Evolutionary conservation across 2,329 filamentous ascomycete genomes (phyloP), one percentile per base, ranked within the genome.

Genomic region (Knufia fluminis): DNA sequence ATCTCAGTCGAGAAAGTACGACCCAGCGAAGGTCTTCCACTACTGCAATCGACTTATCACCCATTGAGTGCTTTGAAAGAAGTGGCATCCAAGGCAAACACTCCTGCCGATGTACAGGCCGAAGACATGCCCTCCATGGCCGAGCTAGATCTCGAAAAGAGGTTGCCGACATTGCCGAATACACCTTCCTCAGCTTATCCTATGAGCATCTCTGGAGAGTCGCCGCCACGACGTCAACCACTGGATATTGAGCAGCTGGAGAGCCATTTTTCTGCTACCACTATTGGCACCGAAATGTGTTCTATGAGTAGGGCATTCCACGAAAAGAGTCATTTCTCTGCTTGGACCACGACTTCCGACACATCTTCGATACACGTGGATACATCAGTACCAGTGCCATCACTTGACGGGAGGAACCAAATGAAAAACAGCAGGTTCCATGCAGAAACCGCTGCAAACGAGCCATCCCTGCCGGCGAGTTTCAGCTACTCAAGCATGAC

Each of bases 131-230:
- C 53, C 12, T 64, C 62, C 1, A 61, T 59, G 24, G 62, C 58
- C 3, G 58, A 61, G 7, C 49, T 61, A 1, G 58, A 63, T 48
- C 53, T 61, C 16, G 54, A 54, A 39, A 72, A 72, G 52, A 59
- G 69, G 35, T 61, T 72, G 19, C 70, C 70, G 4, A 70, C 69
- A 6, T 60, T 72, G 17, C 70, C 70, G 7, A 72, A 71, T 52
- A 68, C 68, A 3, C 70, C 69, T 23, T 71, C 69, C 0, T 71
- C 69, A 1, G 68, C 69, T 22, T 60, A 58, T 49, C 57, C 56
- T 4, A 46, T 51, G 16, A 58, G 57, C 22, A 22, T 46, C 12
- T 28, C 20, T 2, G 54, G 51, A 23, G 51, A 49, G 16, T 51
- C 52, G 26, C 42, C 45, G 4, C 32, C 46, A 35, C 28, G 35